Evolutionary conservation across 441 rosid species (phyloP).

Genomic region (Biscutella laevigata): DNA sequence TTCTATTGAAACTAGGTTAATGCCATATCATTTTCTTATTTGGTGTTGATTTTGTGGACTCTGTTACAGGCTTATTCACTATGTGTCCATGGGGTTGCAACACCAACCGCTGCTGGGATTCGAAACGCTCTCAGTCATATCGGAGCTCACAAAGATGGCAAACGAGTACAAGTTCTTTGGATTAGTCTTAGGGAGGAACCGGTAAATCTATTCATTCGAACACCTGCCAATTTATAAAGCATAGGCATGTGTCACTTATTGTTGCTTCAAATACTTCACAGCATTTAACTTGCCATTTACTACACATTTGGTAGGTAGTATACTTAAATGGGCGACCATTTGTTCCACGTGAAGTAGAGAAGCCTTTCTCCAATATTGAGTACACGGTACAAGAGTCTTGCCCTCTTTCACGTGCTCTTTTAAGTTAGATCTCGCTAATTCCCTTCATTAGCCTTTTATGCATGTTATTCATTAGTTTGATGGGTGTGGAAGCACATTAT

Average conservation of each 20-base stretch:
- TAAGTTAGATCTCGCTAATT: background rate
- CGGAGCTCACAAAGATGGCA: slow-evolving; percentile 64
- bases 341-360: slow-evolving; percentile 94
- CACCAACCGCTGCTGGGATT: slow-evolving; percentile 83
- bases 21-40: background rate
- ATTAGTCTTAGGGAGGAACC: slow-evolving; percentile 97
- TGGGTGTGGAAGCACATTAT: background rate
- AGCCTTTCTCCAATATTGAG: slow-evolving; percentile 94
- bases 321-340: slow-evolving; percentile 94
- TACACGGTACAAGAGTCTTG: slow-evolving; percentile 53
- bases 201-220: slow-evolving; percentile 32
- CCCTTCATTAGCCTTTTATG: background rate
- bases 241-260: background rate
- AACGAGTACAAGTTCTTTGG: slow-evolving; percentile 66
- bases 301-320: slow-evolving; percentile 57
- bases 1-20: background rate
- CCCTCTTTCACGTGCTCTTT: background rate
- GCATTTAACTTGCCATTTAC: slow-evolving; percentile 8
- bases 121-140: slow-evolving; percentile 79
- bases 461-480: background rate
- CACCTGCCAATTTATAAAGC: background rate
- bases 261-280: slow-evolving; percentile 2
- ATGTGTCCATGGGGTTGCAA: slow-evolving; percentile 91
- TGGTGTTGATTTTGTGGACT: slow-evolving; percentile 8
- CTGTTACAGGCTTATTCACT: slow-evolving; percentile 62